Conservation (phyloP, 805 yeast species). For the Candida loeiensis region DNA sequence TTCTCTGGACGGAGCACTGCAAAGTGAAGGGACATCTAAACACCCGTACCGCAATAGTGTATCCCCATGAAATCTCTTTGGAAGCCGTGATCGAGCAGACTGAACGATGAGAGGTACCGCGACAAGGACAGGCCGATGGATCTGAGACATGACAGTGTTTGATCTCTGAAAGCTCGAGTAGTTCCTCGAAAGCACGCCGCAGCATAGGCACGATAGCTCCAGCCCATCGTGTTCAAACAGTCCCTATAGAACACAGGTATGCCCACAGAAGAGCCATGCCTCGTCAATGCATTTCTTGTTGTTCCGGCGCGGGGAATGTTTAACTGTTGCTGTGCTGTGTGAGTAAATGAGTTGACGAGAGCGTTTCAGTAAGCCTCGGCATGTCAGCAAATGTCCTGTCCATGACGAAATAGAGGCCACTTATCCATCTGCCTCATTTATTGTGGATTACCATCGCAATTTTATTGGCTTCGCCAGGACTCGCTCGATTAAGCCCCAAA, state of each 20-base stretch:
- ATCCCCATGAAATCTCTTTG: not conserved
- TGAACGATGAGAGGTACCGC: not conserved
- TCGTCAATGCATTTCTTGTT: not conserved
- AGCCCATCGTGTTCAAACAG: not conserved
- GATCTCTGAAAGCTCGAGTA: not conserved
- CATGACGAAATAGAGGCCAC: not conserved
- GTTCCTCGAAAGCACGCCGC: not conserved
- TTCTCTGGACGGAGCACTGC: not conserved
- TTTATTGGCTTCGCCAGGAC: not conserved
- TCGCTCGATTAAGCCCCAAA: not conserved
- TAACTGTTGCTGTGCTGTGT: not conserved
- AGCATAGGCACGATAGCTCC: not conserved
- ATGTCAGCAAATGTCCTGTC: not conserved
- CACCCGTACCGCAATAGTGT: conserved; percentile 4
- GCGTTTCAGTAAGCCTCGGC: not conserved
- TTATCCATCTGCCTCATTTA: not conserved
- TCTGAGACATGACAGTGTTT: not conserved
- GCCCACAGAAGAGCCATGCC: not conserved
- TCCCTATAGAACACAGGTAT: not conserved
- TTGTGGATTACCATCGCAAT: not conserved
- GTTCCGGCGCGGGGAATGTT: not conserved
- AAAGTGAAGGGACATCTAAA: conserved; percentile 2
- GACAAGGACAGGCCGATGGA: not conserved
- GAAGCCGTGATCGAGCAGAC: not conserved
- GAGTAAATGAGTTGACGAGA: not conserved